These are phyloP conservation scores for Gossypium armourianum DNA, from an alignment of 441 rosid genomes.

Conservation along the genomic window DNA sequence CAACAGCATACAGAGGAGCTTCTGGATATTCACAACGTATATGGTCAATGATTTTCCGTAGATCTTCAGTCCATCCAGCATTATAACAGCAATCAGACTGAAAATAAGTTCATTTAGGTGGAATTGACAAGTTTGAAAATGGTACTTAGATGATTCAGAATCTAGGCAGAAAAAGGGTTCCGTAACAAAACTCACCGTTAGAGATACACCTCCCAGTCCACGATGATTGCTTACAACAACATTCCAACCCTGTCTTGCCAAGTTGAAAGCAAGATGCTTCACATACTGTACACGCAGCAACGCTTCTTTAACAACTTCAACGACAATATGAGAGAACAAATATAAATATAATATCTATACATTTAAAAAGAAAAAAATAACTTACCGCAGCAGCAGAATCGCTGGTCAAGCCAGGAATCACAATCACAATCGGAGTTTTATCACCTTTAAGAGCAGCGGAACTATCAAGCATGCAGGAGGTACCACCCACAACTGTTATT, in stretches of 20 bases:
- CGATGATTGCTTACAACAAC: conserved; percentile 80
- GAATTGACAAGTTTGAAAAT: neutral
- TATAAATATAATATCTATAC: neutral
- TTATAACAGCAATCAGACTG: conserved; percentile 80
- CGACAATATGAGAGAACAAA: neutral
- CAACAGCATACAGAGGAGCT: conserved; percentile 1
- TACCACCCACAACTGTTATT: conserved; percentile 32
- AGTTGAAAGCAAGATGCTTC: conserved; percentile 21
- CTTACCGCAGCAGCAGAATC: conserved; percentile 67
- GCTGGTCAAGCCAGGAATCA: conserved; percentile 79
- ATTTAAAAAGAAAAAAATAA: neutral
- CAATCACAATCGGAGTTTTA: conserved; percentile 48
- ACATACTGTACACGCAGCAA: conserved; percentile 23
- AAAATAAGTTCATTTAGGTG: conserved; percentile 6
- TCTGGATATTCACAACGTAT: conserved; percentile 5
- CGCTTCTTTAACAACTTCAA: neutral
- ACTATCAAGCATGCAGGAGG: conserved; percentile 18
- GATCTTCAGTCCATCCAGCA: conserved; percentile 85
- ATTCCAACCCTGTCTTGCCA: conserved; percentile 58
- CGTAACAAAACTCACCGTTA: conserved; percentile 46
- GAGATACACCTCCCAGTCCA: conserved; percentile 71
- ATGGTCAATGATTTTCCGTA: conserved; percentile 20
- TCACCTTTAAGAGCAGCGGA: conserved; percentile 32
- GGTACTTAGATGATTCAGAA: neutral
- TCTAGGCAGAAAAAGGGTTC: neutral